A percentile compares a stretch with the other conserved stretches of the same genome.
These are phyloP conservation scores for Leptodermis oblonga DNA, from an alignment of 257 asterid species.

Conservation along the genomic window DNA sequence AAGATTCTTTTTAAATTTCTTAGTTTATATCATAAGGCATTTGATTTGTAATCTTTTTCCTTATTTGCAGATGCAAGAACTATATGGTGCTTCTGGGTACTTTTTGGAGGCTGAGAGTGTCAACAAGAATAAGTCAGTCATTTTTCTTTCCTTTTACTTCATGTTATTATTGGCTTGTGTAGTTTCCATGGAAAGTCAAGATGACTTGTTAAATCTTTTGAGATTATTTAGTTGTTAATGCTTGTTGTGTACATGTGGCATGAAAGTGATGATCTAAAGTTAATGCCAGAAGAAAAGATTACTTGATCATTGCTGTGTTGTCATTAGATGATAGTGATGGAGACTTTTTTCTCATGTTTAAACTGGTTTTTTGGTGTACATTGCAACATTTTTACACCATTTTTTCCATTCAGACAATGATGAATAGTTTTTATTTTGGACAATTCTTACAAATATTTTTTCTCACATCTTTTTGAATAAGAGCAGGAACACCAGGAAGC, in stretches of 20 bases:
- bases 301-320: not conserved
- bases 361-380: not conserved
- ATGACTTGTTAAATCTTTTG: not conserved
- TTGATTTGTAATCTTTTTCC: slow-evolving; percentile 17
- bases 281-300: not conserved
- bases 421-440: not conserved
- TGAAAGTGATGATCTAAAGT: too few species aligned
- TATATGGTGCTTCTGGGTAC: slow-evolving; percentile 93
- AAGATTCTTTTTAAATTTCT: not conserved
- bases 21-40: not conserved
- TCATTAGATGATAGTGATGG: not conserved
- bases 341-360: not conserved
- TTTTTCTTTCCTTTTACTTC: slow-evolving; percentile 13
- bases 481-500: slow-evolving; percentile 45
- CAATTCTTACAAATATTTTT: not conserved
- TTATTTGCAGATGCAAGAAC: slow-evolving; percentile 67
- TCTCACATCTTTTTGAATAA: slow-evolving; percentile 13
- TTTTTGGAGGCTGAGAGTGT: slow-evolving; percentile 44
- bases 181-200: not conserved
- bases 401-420: not conserved
- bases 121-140: slow-evolving; percentile 43
- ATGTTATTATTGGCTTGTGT: not conserved
- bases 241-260: not conserved
- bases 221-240: not conserved
- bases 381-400: not conserved